Conservation (phyloP, 306 rosid species). For the Prunus mume region DNA sequence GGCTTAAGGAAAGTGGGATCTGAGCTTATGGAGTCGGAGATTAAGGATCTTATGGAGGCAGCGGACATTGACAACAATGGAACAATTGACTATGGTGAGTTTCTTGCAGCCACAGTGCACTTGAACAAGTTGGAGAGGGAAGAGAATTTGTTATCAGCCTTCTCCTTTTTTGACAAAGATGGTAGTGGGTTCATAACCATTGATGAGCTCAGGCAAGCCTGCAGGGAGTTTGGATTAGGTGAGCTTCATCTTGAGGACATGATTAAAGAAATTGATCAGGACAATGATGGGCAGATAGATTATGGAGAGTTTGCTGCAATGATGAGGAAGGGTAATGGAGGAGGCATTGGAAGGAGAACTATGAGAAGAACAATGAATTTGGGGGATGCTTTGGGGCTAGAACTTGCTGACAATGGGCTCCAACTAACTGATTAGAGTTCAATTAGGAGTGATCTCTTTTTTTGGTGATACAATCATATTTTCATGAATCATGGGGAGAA, state of each 20-base stretch:
- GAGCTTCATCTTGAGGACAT: conserved; percentile 48
- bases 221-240: conserved; percentile 45
- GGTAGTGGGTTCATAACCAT: conserved; percentile 51
- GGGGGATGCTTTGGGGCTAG: conserved; percentile 40
- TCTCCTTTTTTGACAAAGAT: conserved; percentile 50
- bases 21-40: conserved; percentile 50
- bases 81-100: conserved; percentile 48
- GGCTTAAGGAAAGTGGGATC: conserved; percentile 46
- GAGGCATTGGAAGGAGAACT: conserved; percentile 45
- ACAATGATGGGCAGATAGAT: conserved; percentile 50
- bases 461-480: too few species aligned
- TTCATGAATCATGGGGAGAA: background rate
- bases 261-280: conserved; percentile 48
- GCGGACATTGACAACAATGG: conserved; percentile 51
- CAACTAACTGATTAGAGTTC: conserved; percentile 13
- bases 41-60: conserved; percentile 48
- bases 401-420: conserved; percentile 13
- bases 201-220: conserved; percentile 47
- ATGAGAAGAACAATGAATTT: conserved; percentile 40
- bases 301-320: conserved; percentile 49
- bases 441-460: too few species aligned
- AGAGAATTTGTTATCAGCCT: conserved; percentile 43
- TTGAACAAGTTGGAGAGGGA: conserved; percentile 52
- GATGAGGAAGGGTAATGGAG: conserved; percentile 57
- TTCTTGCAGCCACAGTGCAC: conserved; percentile 53